Base-by-base conservation (phyloP, 179 eudicot species). In the Beta corolliflora region DNA sequence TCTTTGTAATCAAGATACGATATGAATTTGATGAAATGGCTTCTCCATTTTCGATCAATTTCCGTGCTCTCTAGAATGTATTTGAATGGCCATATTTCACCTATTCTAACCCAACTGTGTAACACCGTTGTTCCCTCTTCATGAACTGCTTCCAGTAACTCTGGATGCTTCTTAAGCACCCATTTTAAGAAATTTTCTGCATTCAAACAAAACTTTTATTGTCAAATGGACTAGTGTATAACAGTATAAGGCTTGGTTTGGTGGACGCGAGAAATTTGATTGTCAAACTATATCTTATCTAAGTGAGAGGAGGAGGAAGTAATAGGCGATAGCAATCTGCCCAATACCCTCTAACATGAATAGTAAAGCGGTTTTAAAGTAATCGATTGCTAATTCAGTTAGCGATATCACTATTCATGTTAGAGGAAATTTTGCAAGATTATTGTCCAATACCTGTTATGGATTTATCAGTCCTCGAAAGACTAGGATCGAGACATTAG, bases 141-240 rank as follows among this genome's bases (percentile, higher is more conserved):
- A 0, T n/a, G 14, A 6, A 7, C 10, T 19, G 11, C 41, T 71
- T 55, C 54, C 9, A 79, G 11, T 13, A 79, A 46, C 59, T 79
- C 75, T 19, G 76, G 82, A 18, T 80, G 82, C 52, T 45, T 72
- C 19, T 80, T 58, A 6, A 80, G 82, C 16, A 80, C 60, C 16
- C 29, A 60, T 48, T 68, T 59, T 13, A 60, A 59, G 29, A 80
- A 76, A 60, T 29, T 64, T 60, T 80, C 77, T 71, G 60, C 54
- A 60, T 16, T 18, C 8, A 41, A 41, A 5, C 10, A 9, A 23
- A 60, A 19, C 12, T 61, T 61, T 7, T 1, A n/a, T 61, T 0
- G 66, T 61, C 29, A 61, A n/a, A 61, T 61, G 19, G 10, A 19
- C 0, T 4, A 19, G 23, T 60, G 4, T 60, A 60, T 46, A 59